These are phyloP conservation scores for Starmera quercuum DNA, from an alignment of 805 yeast species.

Conservation along the genomic window DNA sequence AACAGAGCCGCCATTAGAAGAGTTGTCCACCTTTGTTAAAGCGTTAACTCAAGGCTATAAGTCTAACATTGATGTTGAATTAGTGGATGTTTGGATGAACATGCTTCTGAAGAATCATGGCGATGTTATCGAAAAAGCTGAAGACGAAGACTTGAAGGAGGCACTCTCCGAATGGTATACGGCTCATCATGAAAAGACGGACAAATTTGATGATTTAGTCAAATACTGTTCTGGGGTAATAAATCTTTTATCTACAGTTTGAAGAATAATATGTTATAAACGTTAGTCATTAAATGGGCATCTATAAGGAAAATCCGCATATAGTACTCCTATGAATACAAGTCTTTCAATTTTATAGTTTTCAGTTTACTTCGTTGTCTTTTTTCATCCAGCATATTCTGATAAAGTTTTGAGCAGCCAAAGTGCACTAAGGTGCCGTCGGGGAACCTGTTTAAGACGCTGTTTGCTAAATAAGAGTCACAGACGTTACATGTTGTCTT, in stretches of 20 bases:
- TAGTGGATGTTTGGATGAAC: slow-evolving; percentile 73
- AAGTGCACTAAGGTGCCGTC: slow-evolving; percentile 12
- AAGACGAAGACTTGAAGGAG: slow-evolving; percentile 31
- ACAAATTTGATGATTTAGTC: slow-evolving; percentile 54
- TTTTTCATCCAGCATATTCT: neutral
- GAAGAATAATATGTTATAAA: neutral
- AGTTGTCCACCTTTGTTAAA: slow-evolving; percentile 56
- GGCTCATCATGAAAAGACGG: slow-evolving; percentile 32
- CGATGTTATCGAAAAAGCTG: slow-evolving; percentile 52
- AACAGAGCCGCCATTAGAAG: slow-evolving; percentile 57
- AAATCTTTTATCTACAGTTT: slow-evolving; percentile 38
- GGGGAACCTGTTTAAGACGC: slow-evolving; percentile 43
- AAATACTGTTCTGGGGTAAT: slow-evolving; percentile 81
- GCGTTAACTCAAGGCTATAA: slow-evolving; percentile 57
- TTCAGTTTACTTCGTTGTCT: slow-evolving; percentile 5
- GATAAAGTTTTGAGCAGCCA: slow-evolving; percentile 9
- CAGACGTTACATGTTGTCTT: slow-evolving; percentile 48
- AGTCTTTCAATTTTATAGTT: slow-evolving; percentile 9
- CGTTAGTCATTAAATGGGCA: neutral
- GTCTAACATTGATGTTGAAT: slow-evolving; percentile 58
- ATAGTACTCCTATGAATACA: slow-evolving; percentile 3
- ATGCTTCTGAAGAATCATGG: slow-evolving; percentile 75
- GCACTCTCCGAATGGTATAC: slow-evolving; percentile 45
- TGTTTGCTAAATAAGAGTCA: slow-evolving; percentile 43
- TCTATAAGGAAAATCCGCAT: neutral